These are phyloP conservation scores for Pichia sp. DNA, from an alignment of 1,139 yeast genomes.

Conservation along the genomic window DNA sequence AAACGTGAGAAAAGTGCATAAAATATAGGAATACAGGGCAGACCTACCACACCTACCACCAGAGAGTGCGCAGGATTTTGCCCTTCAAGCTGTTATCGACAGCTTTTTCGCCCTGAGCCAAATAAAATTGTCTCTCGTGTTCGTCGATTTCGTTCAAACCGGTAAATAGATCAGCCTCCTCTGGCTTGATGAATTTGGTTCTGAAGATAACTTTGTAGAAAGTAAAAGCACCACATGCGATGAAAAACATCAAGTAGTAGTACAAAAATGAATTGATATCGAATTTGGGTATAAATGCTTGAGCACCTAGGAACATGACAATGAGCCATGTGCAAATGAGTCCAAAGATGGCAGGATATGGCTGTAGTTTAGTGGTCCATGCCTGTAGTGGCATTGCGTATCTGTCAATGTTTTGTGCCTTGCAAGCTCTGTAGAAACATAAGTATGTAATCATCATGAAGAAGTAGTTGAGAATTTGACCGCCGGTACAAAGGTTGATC, in stretches of 20 bases:
- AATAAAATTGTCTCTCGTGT: conserved; percentile 21
- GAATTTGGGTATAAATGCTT: conserved; percentile 43
- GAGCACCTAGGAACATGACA: conserved; percentile 41
- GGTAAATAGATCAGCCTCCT: conserved; percentile 43
- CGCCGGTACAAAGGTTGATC: conserved; percentile 48
- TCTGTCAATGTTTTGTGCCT: conserved; percentile 39
- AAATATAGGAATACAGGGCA: not conserved
- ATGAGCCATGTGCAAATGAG: conserved; percentile 29
- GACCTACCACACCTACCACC: conserved; percentile 6
- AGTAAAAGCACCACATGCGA: conserved; percentile 34
- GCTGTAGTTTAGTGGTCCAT: conserved; percentile 39
- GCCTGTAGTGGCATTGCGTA: conserved; percentile 38
- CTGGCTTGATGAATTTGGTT: conserved; percentile 41
- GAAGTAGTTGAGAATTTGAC: conserved; percentile 45
- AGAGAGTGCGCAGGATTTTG: not conserved
- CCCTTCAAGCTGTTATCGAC: conserved; percentile 5
- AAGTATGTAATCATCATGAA: conserved; percentile 46
- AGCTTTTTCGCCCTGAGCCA: not conserved
- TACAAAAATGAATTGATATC: conserved; percentile 40
- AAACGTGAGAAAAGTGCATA: not conserved
- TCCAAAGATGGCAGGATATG: conserved; percentile 41
- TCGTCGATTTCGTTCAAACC: conserved; percentile 28
- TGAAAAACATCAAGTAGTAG: conserved; percentile 43
- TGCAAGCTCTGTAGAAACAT: conserved; percentile 42
- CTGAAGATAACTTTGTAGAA: conserved; percentile 40